Base-by-base conservation (phyloP, 306 rosid species). In the Oxytropis ochrocephala region DNA sequence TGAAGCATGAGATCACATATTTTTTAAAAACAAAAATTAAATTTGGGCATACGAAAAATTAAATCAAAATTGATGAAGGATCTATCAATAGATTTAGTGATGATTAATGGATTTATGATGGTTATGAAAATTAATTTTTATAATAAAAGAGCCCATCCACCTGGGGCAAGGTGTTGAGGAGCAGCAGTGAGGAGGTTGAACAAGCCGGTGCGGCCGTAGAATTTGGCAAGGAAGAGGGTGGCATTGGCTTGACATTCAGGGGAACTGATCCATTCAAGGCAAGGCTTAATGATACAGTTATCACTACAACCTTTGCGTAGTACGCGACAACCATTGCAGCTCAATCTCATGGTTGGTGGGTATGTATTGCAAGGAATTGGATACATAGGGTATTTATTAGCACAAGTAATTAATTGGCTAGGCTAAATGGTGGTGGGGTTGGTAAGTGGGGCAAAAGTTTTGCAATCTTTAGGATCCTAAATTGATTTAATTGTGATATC, bases 261-360 rank as follows among this genome's bases (percentile, higher is more conserved):
- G 2, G 88, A 83, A 8, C 24, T 41, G 44, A 88, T 83, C 97
- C 96, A 85, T 57, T 78, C 80, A 42, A 88, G 85, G 69, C 93
- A 88, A 0, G 87, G 91, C 18, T 79, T 76, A 13, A 91, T 81
- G 65, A 52, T 47, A 44, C 97, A 91, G 10, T 78, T 16, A 0
- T 85, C 87, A 62, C 57, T 55, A 65, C 95, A 88, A 1, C 90
- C 95, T 78, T 81, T 91, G 47, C 95, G 88, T 6, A 91, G 88
- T 6, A 81, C 71, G 5, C 97, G 86, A 39, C 95, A 90, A 5
- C 97, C 97, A 62, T 90, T 90, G 83, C 97, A 90, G 54, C 95
- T 86, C 8, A 64, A 36, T 67, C 82, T 82, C 88, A 85, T 86
- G 65, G 33, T 74, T 16, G 38, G 38, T 33, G 8, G 38, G 38